These are phyloP conservation scores for Hawksworthiomyces lignivorus DNA, from an alignment of 2,329 filamentous ascomycete species.

Conservation along the genomic window DNA sequence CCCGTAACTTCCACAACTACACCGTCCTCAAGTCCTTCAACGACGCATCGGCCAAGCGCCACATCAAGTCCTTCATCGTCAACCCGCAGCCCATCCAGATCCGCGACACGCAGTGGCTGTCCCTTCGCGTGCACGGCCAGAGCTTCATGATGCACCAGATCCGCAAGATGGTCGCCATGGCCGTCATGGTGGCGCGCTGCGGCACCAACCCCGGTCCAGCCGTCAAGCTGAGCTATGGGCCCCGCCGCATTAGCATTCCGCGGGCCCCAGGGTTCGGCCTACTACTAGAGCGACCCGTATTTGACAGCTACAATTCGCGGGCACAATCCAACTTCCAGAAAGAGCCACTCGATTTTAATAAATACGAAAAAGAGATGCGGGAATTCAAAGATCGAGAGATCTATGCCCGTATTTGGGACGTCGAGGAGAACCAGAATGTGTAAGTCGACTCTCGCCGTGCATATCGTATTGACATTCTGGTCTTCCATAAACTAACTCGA, in stretches of 20 bases:
- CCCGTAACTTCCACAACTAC: slow-evolving; percentile 94
- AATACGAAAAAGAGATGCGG: slow-evolving; percentile 69
- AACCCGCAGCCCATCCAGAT: slow-evolving; percentile 72
- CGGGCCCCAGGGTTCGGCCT: slow-evolving; percentile 88
- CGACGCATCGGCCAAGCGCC: slow-evolving; percentile 79
- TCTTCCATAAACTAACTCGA: too few relatives aligned
- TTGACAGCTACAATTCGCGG: slow-evolving; percentile 77
- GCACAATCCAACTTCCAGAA: slow-evolving; percentile 56
- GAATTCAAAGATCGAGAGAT: slow-evolving; percentile 90
- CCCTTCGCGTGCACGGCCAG: slow-evolving; percentile 91
- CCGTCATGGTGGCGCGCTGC: slow-evolving; percentile 73
- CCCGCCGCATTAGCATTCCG: slow-evolving; percentile 73
- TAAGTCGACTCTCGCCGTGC: too few relatives aligned
- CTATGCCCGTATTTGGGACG: slow-evolving; percentile 82
- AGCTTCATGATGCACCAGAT: slow-evolving; percentile 99
- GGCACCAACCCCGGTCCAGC: slow-evolving; percentile 65
- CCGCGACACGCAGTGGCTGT: slow-evolving; percentile 90
- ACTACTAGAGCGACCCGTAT: slow-evolving; percentile 83
- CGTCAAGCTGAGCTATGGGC: slow-evolving; percentile 66
- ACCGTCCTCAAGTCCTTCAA: slow-evolving; percentile 78
- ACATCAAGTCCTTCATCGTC: slow-evolving; percentile 86
- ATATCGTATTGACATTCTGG: too few relatives aligned
- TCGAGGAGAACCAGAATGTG: slow-evolving; percentile 82
- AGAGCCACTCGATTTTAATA: slow-evolving; percentile 68
- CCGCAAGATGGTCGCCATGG: slow-evolving; percentile 97